Evolutionary conservation across 768 basidiomycete species (phyloP), one percentile per base, ranked within the genome.

Genomic region (Hydnomerulius pinastri): DNA sequence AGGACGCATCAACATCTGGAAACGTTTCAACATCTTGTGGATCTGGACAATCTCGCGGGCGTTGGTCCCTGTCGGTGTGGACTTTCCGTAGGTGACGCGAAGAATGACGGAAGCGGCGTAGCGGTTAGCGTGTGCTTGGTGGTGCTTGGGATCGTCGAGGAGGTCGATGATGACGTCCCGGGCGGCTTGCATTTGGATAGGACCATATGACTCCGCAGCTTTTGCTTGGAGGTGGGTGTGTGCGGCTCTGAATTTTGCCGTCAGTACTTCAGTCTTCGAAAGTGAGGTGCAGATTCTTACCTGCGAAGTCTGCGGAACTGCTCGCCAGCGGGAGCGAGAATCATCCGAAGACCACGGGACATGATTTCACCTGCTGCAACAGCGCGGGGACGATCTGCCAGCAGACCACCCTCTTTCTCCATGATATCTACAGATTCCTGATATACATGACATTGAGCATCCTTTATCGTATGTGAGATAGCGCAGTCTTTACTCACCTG

Each of bases 391-490:
- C 83, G 69, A 56, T 84, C 83, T 1, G 75, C 77, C n/a, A 80
- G 64, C 4, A 71, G 54, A 4, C 78, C 76, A n/a, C 83, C 83
- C 55, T 85, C 80, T 44, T 79, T 80, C 59, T 86, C 83, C 82
- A 86, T 80, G 48, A 86, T 78, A 18, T 85, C 82, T 0, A 83
- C 73, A 0, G 83, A 82, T 30, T 81, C 82, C 63, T 83, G 64
- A 9, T 6, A 29, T 20, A 9, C 20, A n/a, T 9, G 33, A 30
- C 1, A 20, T 11, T 37, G 2, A 21, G 17, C 12, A n/a, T 17
- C 15, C 10, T 7, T 23, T 2, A 24, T 5, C 6, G 13, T 27
- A 4, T 17, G 32, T n/a, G 2, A 4, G 6, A 12, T 36, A n/a
- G 15, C 21, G 37, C 3, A 3, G 21, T 20, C 9, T 13, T 7